Conservation (phyloP, 2,329 filamentous ascomycete genomes). For the Verticillium tricorpus region DNA sequence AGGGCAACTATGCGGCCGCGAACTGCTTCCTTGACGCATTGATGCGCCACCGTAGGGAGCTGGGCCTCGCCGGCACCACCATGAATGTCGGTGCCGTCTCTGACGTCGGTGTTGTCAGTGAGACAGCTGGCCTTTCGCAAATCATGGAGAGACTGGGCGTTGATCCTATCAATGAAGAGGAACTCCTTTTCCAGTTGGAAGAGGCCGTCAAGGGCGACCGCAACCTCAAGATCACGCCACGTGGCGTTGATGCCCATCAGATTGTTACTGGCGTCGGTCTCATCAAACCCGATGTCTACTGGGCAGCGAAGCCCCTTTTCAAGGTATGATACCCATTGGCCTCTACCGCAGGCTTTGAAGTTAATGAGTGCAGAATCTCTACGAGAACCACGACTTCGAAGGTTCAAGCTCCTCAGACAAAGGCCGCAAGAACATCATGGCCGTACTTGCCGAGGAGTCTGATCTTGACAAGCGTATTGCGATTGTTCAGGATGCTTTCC, state of each 20-base stretch:
- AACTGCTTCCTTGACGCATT: conserved; percentile 30
- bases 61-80: conserved; percentile 23
- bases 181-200: conserved; percentile 17
- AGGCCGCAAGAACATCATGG: conserved; percentile 15
- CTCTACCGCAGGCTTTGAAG: background rate
- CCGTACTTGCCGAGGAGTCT: conserved; percentile 6
- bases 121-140: conserved; percentile 12
- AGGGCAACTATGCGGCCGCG: conserved; percentile 31
- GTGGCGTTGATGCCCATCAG: conserved; percentile 14
- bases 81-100: conserved; percentile 30
- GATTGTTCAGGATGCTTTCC: conserved; percentile 13
- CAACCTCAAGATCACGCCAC: background rate
- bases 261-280: conserved; percentile 18
- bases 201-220: conserved; percentile 14
- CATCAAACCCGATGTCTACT: conserved; percentile 17
- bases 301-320: conserved; percentile 17
- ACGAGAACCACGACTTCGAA: conserved; percentile 18
- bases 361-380: conserved; percentile 10
- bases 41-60: conserved; percentile 20
- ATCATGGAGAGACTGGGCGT: conserved; percentile 13
- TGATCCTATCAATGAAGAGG: conserved; percentile 15
- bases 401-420: conserved; percentile 6
- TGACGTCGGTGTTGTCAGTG: conserved; percentile 15
- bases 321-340: background rate
- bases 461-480: conserved; percentile 8